phyloP scores from a whole-genome alignment of 164 flowering plant genomes.

The Magnolia sinica region DNA sequence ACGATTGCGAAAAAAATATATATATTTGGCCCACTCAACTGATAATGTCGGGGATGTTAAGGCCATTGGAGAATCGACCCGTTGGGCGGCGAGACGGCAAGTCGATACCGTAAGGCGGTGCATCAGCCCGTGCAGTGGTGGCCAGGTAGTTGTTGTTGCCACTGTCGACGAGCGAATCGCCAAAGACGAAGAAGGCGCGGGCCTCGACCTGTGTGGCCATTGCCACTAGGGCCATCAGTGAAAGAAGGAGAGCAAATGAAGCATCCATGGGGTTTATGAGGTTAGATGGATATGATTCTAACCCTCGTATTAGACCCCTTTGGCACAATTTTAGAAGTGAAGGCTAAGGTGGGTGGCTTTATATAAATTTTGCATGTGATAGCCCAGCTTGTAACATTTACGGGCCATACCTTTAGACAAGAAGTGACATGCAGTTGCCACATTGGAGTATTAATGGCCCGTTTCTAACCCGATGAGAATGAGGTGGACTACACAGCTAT shows the following conservation, averaged over 20 bases:
- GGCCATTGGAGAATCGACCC: slow-evolving; percentile 79
- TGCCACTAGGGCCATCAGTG: not conserved
- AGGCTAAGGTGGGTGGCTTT: not conserved
- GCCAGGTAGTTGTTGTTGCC: slow-evolving; percentile 71
- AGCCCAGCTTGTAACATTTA: not conserved
- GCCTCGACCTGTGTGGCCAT: slow-evolving; percentile 11
- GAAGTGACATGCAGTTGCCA: not conserved
- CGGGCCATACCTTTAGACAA: not conserved
- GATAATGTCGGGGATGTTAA: slow-evolving; percentile 65
- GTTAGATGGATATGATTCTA: not conserved
- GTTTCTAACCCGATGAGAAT: not conserved
- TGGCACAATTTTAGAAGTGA: not conserved
- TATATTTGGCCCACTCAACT: slow-evolving; percentile 25
- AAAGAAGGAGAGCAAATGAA: slow-evolving; percentile 1
- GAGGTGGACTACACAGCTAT: not conserved
- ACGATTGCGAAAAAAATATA: too few relatives aligned
- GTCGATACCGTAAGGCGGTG: slow-evolving; percentile 71
- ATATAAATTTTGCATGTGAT: not conserved
- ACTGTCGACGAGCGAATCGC: slow-evolving; percentile 69
- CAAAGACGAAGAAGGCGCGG: slow-evolving; percentile 69
- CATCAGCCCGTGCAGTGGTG: slow-evolving; percentile 67
- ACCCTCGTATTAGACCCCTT: not conserved
- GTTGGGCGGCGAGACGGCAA: slow-evolving; percentile 56
- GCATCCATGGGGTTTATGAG: slow-evolving; percentile 1
- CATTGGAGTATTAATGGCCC: not conserved